A percentile compares a stretch with the other conserved stretches of the same genome.
Conservation (phyloP, 2,329 filamentous ascomycete genomes). For the Penicillium nordicum region DNA sequence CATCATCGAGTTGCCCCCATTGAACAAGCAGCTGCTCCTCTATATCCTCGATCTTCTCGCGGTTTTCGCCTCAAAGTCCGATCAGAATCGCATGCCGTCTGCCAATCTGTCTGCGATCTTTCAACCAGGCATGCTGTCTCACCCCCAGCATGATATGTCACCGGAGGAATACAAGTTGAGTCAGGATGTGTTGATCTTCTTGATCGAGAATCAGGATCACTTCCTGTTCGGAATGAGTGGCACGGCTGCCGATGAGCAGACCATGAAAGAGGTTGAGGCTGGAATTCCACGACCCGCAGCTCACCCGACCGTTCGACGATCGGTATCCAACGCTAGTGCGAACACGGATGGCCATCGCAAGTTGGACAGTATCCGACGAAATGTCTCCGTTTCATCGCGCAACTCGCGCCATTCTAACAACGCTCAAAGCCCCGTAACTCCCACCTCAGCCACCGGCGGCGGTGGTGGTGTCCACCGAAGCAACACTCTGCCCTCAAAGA, state of each 20-base stretch:
- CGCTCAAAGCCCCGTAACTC: slow-evolving; percentile 62
- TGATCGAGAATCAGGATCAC: slow-evolving; percentile 97
- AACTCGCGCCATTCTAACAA: slow-evolving; percentile 73
- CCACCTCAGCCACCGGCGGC: slow-evolving; percentile 54
- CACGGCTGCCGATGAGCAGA: slow-evolving; percentile 89
- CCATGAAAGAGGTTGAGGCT: slow-evolving; percentile 65
- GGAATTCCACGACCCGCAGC: slow-evolving; percentile 52
- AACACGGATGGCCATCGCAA: slow-evolving; percentile 82
- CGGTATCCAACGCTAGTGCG: slow-evolving; percentile 82
- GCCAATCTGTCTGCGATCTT: slow-evolving; percentile 95
- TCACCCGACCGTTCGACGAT: slow-evolving; percentile 61
- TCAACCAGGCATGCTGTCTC: slow-evolving; percentile 91
- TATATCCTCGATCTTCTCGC: slow-evolving; percentile 95
- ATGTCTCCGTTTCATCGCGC: slow-evolving; percentile 88
- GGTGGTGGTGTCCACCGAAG: slow-evolving; percentile 67
- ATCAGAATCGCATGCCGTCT: slow-evolving; percentile 95
- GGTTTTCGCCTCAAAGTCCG: slow-evolving; percentile 94
- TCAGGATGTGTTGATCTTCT: slow-evolving; percentile 93
- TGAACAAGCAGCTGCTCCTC: slow-evolving; percentile 89
- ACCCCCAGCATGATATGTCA: slow-evolving; percentile 91
- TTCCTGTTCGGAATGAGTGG: slow-evolving; percentile 98
- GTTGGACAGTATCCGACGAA: slow-evolving; percentile 72
- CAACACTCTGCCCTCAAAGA: slow-evolving; percentile 91
- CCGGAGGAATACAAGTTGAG: slow-evolving; percentile 91
- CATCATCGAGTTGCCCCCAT: slow-evolving; percentile 85